These are phyloP conservation scores for Helminthosporium solani DNA, from an alignment of 2,329 filamentous ascomycete species.

Conservation along the genomic window DNA sequence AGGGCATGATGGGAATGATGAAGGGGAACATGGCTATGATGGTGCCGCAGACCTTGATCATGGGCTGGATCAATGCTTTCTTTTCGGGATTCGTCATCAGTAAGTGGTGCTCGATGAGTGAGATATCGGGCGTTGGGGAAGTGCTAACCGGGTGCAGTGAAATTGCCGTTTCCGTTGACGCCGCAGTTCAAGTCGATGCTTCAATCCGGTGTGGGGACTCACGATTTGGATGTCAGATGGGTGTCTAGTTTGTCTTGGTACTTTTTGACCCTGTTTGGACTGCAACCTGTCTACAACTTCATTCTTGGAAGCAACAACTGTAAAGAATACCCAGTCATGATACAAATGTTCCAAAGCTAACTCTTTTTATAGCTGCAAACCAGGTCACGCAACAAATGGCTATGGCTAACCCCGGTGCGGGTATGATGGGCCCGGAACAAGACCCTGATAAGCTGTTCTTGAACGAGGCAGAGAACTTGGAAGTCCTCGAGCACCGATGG, in stretches of 20 bases:
- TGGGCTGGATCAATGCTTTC: slow-evolving; percentile 99
- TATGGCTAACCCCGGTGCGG: slow-evolving; percentile 69
- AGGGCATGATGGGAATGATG: slow-evolving; percentile 99
- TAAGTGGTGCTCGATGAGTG: slow-evolving; percentile 50
- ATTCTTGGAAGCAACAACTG: slow-evolving; percentile 94
- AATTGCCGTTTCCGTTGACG: slow-evolving; percentile 94
- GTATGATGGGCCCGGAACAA: slow-evolving; percentile 88
- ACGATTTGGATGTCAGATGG: slow-evolving; percentile 96
- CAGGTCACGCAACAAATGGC: slow-evolving; percentile 86
- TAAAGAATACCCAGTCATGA: slow-evolving; percentile 49
- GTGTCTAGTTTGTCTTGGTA: slow-evolving; percentile 99
- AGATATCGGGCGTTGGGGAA: neutral
- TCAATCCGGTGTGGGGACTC: slow-evolving; percentile 92
- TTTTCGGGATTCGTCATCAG: slow-evolving; percentile 98
- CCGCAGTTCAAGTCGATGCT: slow-evolving; percentile 99
- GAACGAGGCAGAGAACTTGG: slow-evolving; percentile 90
- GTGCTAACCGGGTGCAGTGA: slow-evolving; percentile 60
- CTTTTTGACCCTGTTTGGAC: slow-evolving; percentile 93
- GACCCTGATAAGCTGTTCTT: slow-evolving; percentile 95
- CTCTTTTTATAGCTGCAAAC: slow-evolving; percentile 66
- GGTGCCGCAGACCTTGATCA: slow-evolving; percentile 96
- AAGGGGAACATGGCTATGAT: slow-evolving; percentile 99
- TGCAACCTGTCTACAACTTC: slow-evolving; percentile 97
- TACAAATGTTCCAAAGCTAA: neutral
- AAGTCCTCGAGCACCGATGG: slow-evolving; percentile 91